These are phyloP conservation scores for Penicillium mononematosum DNA, from an alignment of 495 filamentous ascomycete genomes.

Conservation along the genomic window DNA sequence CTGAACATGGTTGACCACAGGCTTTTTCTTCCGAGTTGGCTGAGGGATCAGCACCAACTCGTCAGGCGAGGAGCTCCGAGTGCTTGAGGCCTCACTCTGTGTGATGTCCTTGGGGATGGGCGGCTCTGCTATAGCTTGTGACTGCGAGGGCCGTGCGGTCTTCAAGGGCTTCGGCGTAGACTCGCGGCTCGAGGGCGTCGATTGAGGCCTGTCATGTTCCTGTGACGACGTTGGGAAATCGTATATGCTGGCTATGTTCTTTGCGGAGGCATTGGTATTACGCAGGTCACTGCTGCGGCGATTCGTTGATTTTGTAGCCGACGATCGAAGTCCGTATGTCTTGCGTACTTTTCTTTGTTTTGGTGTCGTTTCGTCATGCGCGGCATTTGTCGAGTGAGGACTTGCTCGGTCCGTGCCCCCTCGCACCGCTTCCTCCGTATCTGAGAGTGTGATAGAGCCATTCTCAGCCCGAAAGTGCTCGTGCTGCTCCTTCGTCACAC, in stretches of 20 bases:
- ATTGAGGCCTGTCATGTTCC: neutral
- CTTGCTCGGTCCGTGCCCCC: neutral
- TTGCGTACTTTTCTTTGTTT: conserved; percentile 8
- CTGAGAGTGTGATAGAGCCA: conserved; percentile 8
- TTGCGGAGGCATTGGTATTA: neutral
- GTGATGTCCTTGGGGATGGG: neutral
- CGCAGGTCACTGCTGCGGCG: neutral
- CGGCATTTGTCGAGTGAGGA: neutral
- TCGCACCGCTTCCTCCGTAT: conserved; percentile 2
- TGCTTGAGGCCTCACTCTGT: neutral
- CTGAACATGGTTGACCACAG: neutral
- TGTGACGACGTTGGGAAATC: conserved; percentile 24
- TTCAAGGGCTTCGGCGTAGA: conserved; percentile 14
- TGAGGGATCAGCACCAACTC: conserved; percentile 29
- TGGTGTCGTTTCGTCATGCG: conserved; percentile 7
- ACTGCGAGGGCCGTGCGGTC: neutral
- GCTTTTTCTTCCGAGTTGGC: conserved; percentile 14
- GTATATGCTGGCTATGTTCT: conserved; percentile 20
- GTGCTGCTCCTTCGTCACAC: neutral
- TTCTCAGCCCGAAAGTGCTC: neutral
- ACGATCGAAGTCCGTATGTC: conserved; percentile 17
- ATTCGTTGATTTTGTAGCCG: conserved; percentile 13
- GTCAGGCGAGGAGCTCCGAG: conserved; percentile 31
- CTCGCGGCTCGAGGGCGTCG: conserved; percentile 14
- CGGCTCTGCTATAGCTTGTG: neutral